Conservation (phyloP, 352 stramenopile species). For the Phytophthora syringae region DNA sequence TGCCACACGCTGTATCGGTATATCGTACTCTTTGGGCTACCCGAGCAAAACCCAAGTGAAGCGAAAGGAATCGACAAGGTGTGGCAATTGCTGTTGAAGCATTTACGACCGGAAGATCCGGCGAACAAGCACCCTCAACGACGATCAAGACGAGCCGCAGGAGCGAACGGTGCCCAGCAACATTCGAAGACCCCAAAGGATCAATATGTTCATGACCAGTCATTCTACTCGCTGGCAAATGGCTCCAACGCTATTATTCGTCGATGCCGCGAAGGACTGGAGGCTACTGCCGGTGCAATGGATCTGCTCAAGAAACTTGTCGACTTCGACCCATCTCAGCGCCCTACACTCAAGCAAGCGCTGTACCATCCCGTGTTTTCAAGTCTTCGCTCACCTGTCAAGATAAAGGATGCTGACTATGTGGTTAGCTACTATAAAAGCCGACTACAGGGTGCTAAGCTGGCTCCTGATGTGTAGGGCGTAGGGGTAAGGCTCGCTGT, state of each 20-base stretch:
- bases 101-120: conserved; percentile 57
- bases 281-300: conserved; percentile 47
- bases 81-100: conserved; percentile 67
- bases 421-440: conserved; percentile 65
- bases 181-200: conserved; percentile 30
- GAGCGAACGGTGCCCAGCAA: conserved; percentile 5
- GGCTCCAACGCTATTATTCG: conserved; percentile 60
- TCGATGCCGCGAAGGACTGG: conserved; percentile 57
- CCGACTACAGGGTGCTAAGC: conserved; percentile 4
- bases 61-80: conserved; percentile 50
- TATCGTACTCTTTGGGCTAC: conserved; percentile 96
- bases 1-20: conserved; percentile 97
- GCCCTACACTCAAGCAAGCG: conserved; percentile 74
- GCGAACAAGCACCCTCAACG: conserved; percentile 20
- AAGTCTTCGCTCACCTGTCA: conserved; percentile 30
- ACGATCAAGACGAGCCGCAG: conserved; percentile 26
- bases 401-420: conserved; percentile 41
- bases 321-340: conserved; percentile 62
- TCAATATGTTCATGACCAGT: conserved; percentile 52
- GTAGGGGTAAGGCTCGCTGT: background rate
- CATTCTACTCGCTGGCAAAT: conserved; percentile 53
- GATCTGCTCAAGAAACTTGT: conserved; percentile 62
- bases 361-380: conserved; percentile 70
- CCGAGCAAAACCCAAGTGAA: conserved; percentile 54
- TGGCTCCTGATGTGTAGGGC: conserved; percentile 52